phyloP scores from a whole-genome alignment of 2,329 filamentous ascomycete species.

The Fusarium musae region DNA sequence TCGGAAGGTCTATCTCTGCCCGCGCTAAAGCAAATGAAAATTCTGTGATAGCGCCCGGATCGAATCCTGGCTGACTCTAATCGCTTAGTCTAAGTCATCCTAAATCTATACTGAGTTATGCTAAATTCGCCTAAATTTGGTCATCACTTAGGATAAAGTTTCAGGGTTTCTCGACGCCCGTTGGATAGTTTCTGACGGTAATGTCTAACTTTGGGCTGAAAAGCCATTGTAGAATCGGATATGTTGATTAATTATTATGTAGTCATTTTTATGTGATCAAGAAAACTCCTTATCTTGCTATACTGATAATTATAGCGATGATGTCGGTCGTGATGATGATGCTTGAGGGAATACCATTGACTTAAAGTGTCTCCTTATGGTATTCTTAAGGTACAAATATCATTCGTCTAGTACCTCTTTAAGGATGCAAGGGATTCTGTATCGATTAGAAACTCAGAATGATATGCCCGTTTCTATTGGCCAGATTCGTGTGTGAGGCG shows the following conservation, averaged over 20 bases:
- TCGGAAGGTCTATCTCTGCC: not conserved
- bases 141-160: not conserved
- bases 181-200: not conserved
- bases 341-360: no score
- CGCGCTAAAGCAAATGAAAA: not conserved
- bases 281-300: not conserved
- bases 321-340: not conserved
- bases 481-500: no score
- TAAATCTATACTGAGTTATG: not conserved
- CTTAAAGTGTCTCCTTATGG: no score
- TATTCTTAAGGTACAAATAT: no score
- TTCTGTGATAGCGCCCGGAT: rapidly evolving
- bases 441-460: no score
- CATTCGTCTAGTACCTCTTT: no score
- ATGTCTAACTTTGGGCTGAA: not conserved
- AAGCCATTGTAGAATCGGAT: not conserved
- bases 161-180: rapidly evolving
- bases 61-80: not conserved
- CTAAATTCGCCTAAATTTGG: not conserved
- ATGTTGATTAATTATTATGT: not conserved
- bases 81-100: not conserved
- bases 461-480: no score
- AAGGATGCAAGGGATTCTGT: no score
- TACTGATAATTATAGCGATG: not conserved
- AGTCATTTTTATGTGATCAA: not conserved